Base-by-base conservation (phyloP, 2,329 filamentous ascomycete genomes). In the Penicillium sp. region DNA sequence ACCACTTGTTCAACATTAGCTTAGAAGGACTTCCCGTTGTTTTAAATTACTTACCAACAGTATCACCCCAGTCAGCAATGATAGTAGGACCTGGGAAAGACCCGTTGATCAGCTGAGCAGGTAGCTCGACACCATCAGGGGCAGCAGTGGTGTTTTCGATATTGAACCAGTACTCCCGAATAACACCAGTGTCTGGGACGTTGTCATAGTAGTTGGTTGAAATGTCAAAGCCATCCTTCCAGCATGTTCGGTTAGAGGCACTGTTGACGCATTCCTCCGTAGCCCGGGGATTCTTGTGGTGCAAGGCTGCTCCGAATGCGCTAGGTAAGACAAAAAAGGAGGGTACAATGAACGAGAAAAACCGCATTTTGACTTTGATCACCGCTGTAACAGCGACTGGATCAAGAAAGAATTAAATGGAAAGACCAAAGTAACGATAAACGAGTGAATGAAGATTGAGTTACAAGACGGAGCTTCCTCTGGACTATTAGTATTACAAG, bases 1-100 rank as follows among this genome's bases (percentile, higher is more conserved):
- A 59, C 29, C 22, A 56, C 53, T 56, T 7, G 19, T n/a, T 47
- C 3, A 27, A 13, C 11, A 14, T 31, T 14, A 24, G 29, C 19
- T 33, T 19, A 5, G 3, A 10, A 24, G 7, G 9, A 11, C 11
- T 29, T 13, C 27, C 27, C 3, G 27, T 29, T 13, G 26, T 13
- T 44, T 37, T n/a, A 19, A 22, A 22, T n/a, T 7, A 53, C 51
- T 16, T 51, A 58, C 58, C 52, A 27, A 61, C 54, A 6, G 22
- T 50, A 58, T 72, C 67, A 14, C 68, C 68, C 76, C 76, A 76
- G 49, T 75, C 69, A 3, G 75, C 78, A 14, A 70, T 71, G 45
- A 80, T 75, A 46, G 77, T 76, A 6, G 80, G 79, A 9, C 79
- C 79, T 24, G 77, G 79, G 59, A 77, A 75, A 54, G 78, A 75